Evolutionary conservation across 2,329 filamentous ascomycete species (phyloP).

Genomic region (Hypoxylon sp.): DNA sequence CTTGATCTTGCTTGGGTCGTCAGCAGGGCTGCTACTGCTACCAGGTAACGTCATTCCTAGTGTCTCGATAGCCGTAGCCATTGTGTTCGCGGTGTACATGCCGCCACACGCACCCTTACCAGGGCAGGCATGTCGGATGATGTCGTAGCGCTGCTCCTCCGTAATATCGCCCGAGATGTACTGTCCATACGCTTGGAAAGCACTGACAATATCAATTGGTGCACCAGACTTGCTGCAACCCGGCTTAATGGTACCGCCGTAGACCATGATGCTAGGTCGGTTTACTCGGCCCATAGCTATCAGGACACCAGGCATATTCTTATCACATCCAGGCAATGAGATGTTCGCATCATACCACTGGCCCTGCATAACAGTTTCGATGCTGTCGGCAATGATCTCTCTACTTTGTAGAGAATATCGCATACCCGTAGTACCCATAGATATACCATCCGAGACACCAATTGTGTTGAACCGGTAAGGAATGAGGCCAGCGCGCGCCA

Average conservation of each 20-base stretch:
- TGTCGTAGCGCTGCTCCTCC: slow-evolving; percentile 92
- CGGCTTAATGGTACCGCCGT: slow-evolving; percentile 93
- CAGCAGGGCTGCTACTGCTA: slow-evolving; percentile 84
- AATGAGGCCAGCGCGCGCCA: slow-evolving; percentile 80
- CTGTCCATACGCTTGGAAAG: slow-evolving; percentile 97
- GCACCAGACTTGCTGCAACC: slow-evolving; percentile 85
- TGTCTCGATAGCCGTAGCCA: slow-evolving; percentile 80
- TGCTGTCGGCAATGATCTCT: slow-evolving; percentile 97
- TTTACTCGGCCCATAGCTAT: slow-evolving; percentile 97
- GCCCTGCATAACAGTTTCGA: slow-evolving; percentile 98
- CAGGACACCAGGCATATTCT: slow-evolving; percentile 97
- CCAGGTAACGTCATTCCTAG: slow-evolving; percentile 86
- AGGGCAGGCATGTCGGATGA: slow-evolving; percentile 92
- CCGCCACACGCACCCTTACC: slow-evolving; percentile 87
- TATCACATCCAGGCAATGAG: slow-evolving; percentile 97
- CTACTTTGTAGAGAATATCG: slow-evolving; percentile 93
- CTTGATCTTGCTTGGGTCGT: slow-evolving; percentile 77
- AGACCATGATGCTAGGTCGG: slow-evolving; percentile 96
- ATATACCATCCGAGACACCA: slow-evolving; percentile 96
- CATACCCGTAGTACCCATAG: slow-evolving; percentile 99
- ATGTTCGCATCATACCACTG: slow-evolving; percentile 99
- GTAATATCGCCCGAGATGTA: slow-evolving; percentile 92
- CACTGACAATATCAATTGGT: slow-evolving; percentile 93
- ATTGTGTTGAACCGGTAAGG: slow-evolving; percentile 99
- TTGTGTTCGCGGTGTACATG: slow-evolving; percentile 86